These are phyloP conservation scores for Sanghuangporus weigelae DNA, from an alignment of 1,284 basidiomycete genomes.

Conservation along the genomic window DNA sequence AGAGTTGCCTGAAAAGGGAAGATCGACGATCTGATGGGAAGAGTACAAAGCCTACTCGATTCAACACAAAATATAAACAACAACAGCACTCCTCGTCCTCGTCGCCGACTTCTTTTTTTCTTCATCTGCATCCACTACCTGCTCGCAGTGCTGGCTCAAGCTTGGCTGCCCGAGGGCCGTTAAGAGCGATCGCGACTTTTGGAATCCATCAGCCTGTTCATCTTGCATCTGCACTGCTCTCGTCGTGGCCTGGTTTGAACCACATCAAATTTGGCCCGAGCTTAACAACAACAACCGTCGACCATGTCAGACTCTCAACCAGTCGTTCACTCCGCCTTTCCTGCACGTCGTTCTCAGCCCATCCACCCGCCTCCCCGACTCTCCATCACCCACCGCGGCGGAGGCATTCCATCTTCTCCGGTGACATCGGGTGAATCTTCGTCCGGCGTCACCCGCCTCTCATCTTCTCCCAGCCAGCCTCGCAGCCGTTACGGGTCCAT, in stretches of 20 bases:
- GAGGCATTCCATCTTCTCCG: constrained; percentile 8
- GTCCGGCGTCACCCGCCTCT: constrained; percentile 11
- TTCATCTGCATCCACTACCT: too few relatives aligned
- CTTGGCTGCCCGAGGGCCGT: neutral
- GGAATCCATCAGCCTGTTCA: constrained; percentile 2
- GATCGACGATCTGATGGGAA: constrained; percentile 1
- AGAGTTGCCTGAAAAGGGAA: neutral
- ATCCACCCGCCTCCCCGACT: constrained; percentile 1
- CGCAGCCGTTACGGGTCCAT: constrained; percentile 16
- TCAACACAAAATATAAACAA: neutral
- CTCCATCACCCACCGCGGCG: neutral
- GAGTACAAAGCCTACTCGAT: neutral
- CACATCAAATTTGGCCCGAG: neutral
- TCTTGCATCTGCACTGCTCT: neutral
- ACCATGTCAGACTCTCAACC: neutral
- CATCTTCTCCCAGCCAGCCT: neutral
- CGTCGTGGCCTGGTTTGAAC: neutral
- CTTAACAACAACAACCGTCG: neutral
- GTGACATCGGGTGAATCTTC: constrained; percentile 15
- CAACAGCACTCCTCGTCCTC: neutral
- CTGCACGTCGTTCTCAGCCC: neutral
- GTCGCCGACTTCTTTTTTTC: neutral
- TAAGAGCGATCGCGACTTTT: neutral
- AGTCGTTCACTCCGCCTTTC: neutral
- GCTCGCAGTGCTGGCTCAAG: neutral